Base-by-base conservation (phyloP, 441 rosid genomes). In the Pelargonium cotyledonis region DNA sequence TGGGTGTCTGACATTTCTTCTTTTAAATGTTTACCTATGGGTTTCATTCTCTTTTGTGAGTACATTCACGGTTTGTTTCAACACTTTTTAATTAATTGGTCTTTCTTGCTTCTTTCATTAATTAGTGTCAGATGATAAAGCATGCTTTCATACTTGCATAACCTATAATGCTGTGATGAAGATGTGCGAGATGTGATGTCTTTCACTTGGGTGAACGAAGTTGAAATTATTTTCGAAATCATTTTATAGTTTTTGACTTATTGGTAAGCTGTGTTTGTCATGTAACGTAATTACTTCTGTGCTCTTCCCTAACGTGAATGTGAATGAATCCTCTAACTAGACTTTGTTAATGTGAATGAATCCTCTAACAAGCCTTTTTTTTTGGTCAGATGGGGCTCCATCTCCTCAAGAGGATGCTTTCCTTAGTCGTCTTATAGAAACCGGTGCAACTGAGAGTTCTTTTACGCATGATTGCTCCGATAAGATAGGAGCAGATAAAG, bases 371-470 rank as follows among this genome's bases (percentile, higher is more conserved):
- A 70, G 65, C 41, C 8, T 3, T 38, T 38, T 38, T 38, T 6
- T 74, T 58, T 49, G 72, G 65, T 67, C 83, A 91, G 99, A 76
- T 73, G 89, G 71, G 73, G 73, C 74, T 58, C 72, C 83, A 66
- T 74, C 85, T 51, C 69, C 79, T 65, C 72, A 76, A 4, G 83
- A 84, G 78, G 87, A 88, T 65, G 85, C 79, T 74, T 87, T 90
- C 70, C 88, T 84, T 67, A 76, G 85, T 75, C 89, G 95, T 35
- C 88, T 92, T 16, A 77, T 76, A 10, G 89, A 89, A 80, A 86
- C 89, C 31, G 95, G 96, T 79, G 98, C 95, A 31, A 89, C 91
- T 31, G 96, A 89, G 80, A 85, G 83, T 82, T 90, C 95, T 60
- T 90, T 86, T 9, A 47, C 83, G n/a, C 73, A 72, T 76, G 77